phyloP scores from a whole-genome alignment of 2,329 filamentous ascomycete genomes.

The Ilyonectria sp. region DNA sequence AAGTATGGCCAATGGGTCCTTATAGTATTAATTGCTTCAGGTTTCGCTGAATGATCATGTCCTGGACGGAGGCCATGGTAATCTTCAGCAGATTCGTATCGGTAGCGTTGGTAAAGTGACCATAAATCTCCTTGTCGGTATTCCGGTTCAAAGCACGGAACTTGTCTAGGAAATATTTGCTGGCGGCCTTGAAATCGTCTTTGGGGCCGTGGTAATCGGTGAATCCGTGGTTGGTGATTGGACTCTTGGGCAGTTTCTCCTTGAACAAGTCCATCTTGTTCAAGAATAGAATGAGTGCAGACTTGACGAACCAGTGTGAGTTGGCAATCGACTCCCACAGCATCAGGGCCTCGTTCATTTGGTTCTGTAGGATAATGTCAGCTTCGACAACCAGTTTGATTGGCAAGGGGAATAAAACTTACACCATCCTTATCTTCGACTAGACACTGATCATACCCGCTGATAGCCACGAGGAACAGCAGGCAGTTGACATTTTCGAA shows the following conservation, averaged over 20 bases:
- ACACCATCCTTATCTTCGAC: constrained; percentile 97
- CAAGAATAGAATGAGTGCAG: constrained; percentile 86
- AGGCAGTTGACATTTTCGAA: constrained; percentile 95
- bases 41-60: constrained; percentile 90
- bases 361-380: constrained; percentile 71
- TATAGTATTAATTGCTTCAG: constrained; percentile 79
- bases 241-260: constrained; percentile 79
- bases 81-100: constrained; percentile 85
- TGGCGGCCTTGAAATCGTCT: constrained; percentile 80
- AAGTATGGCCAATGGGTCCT: constrained; percentile 16
- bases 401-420: constrained; percentile 55
- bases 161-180: constrained; percentile 87
- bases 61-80: constrained; percentile 88
- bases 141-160: constrained; percentile 83
- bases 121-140: constrained; percentile 75
- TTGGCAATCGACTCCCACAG: constrained; percentile 89
- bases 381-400: constrained; percentile 6
- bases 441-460: constrained; percentile 95
- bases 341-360: constrained; percentile 93
- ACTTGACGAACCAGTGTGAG: constrained; percentile 88
- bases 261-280: constrained; percentile 92
- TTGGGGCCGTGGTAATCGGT: constrained; percentile 83
- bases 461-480: constrained; percentile 94
- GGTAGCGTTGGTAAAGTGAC: constrained; percentile 74
- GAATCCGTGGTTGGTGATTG: constrained; percentile 82